Percentiles rank a stretch among this genome's conserved stretches.
phyloP scores from a whole-genome alignment of 2,329 filamentous ascomycete species.

The Cladosporium sphaerospermum region DNA sequence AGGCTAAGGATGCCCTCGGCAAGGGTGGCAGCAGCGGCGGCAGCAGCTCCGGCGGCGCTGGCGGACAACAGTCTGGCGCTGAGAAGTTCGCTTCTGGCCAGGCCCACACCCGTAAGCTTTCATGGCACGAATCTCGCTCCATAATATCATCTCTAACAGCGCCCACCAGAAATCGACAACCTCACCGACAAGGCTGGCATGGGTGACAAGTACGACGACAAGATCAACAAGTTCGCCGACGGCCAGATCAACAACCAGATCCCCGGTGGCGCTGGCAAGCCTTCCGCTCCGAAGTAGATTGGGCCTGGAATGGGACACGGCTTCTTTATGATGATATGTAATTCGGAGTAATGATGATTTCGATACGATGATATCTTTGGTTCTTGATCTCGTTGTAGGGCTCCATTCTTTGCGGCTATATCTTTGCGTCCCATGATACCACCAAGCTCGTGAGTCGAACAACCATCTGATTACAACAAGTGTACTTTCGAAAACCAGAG shows the following conservation, averaged over 20 bases:
- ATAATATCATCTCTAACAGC: neutral
- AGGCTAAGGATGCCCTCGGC: constrained; percentile 18
- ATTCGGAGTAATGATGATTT: too few species aligned
- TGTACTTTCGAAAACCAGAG: too few species aligned
- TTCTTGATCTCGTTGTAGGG: too few species aligned
- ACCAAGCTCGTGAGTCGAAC: too few species aligned
- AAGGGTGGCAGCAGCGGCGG: constrained; percentile 12
- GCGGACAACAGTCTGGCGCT: constrained; percentile 7
- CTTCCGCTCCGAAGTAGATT: neutral
- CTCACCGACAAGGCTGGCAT: constrained; percentile 18
- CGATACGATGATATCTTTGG: too few species aligned
- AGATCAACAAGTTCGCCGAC: constrained; percentile 21
- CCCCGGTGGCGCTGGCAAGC: constrained; percentile 11
- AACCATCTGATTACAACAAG: too few species aligned
- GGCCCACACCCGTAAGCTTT: constrained; percentile 14
- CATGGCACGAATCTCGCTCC: too few species aligned
- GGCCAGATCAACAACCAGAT: constrained; percentile 22
- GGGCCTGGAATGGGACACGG: neutral
- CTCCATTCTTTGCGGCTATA: too few species aligned
- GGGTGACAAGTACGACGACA: constrained; percentile 22
- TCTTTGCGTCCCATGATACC: too few species aligned
- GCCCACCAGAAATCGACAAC: constrained; percentile 15
- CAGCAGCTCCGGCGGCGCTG: neutral
- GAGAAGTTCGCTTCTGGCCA: constrained; percentile 16
- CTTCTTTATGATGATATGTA: too few species aligned